These are phyloP conservation scores for Xerocomellus amylosporus DNA, from an alignment of 768 basidiomycete species.

Conservation along the genomic window DNA sequence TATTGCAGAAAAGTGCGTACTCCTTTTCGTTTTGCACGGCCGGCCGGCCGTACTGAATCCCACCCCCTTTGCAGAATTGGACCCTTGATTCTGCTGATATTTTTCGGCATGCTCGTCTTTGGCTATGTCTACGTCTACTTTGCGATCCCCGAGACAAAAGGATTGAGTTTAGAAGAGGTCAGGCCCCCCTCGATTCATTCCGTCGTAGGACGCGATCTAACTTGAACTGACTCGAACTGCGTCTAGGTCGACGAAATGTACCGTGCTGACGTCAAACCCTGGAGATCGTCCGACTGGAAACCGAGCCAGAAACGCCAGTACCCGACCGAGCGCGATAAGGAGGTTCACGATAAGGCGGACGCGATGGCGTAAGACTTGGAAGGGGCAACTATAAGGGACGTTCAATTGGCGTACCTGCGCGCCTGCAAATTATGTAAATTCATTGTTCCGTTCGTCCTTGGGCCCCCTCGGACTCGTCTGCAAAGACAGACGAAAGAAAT, in stretches of 20 bases:
- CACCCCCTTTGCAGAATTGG: conserved; percentile 46
- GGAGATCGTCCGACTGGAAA: conserved; percentile 58
- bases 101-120: conserved; percentile 71
- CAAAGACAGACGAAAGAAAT: too few relatives aligned
- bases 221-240: too few relatives aligned
- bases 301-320: conserved; percentile 40
- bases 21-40: background rate
- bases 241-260: conserved; percentile 70
- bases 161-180: conserved; percentile 70
- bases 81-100: conserved; percentile 72
- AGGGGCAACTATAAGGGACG: background rate
- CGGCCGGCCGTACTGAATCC: background rate
- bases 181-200: background rate
- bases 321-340: background rate
- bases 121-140: conserved; percentile 76
- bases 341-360: background rate
- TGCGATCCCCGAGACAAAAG: conserved; percentile 79
- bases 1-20: conserved; percentile 50
- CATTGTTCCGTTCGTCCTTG: background rate
- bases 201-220: background rate
- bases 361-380: background rate
- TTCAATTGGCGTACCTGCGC: background rate
- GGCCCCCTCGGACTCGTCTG: too few relatives aligned
- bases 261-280: conserved; percentile 58
- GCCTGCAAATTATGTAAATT: background rate